Conservation (phyloP, 805 yeast genomes). For the Hanseniaspora thailandica region DNA sequence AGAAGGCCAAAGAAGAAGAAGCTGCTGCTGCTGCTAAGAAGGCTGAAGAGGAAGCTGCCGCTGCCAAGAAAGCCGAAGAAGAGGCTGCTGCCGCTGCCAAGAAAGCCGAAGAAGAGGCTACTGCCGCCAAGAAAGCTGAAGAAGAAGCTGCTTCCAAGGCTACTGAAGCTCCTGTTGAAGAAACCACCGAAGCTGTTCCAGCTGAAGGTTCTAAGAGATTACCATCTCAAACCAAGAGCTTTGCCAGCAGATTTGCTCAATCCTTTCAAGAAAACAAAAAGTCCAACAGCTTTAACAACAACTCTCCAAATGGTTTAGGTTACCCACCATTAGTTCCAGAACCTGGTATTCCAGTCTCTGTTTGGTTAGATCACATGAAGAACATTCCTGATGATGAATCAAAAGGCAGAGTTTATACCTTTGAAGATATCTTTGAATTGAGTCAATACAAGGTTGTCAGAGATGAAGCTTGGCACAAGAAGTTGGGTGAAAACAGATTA, state of each 20-base stretch:
- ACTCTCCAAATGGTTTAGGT: neutral
- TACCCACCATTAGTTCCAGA: conserved; percentile 1
- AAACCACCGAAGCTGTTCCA: neutral
- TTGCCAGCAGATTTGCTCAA: conserved; percentile 12
- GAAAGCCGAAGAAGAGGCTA: conserved; percentile 17
- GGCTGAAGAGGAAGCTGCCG: conserved; percentile 11
- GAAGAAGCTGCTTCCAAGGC: conserved; percentile 14
- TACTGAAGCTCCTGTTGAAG: conserved; percentile 5
- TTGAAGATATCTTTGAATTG: conserved; percentile 5
- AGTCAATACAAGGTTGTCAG: conserved; percentile 5
- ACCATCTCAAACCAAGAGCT: neutral
- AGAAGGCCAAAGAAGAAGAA: conserved; percentile 17
- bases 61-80: conserved; percentile 18
- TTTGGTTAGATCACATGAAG: conserved; percentile 8
- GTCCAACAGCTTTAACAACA: neutral
- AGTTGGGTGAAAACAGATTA: conserved; percentile 1
- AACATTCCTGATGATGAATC: conserved; percentile 36
- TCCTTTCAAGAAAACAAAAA: conserved; percentile 11
- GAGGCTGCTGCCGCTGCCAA: conserved; percentile 16
- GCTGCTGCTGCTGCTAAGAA: conserved; percentile 17
- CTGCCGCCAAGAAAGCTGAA: conserved; percentile 14
- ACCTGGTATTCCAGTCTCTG: conserved; percentile 6
- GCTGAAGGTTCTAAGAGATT: conserved; percentile 8
- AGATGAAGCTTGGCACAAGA: conserved; percentile 12
- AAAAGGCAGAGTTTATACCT: conserved; percentile 15